Conservation (phyloP, 106 monocot species). For the Acanthochlamys bracteata region DNA sequence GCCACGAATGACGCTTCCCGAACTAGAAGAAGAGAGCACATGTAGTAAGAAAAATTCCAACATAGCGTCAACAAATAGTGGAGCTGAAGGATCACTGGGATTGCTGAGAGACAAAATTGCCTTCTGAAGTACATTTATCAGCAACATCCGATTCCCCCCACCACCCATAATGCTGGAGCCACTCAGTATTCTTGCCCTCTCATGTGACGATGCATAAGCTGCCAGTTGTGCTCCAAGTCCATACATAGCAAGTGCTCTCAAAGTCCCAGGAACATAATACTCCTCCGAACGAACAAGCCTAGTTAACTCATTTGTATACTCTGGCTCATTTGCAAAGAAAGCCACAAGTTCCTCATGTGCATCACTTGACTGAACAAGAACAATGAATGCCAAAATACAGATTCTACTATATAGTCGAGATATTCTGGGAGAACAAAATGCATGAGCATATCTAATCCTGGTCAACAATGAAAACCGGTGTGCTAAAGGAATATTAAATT, state of each 20-base stretch:
- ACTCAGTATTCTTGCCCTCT: slow-evolving; percentile 81
- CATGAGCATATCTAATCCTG: slow-evolving; percentile 92
- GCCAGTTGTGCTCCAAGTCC: slow-evolving; percentile 91
- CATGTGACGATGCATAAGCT: slow-evolving; percentile 95
- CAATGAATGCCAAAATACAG: slow-evolving; percentile 88
- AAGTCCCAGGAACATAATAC: slow-evolving; percentile 57
- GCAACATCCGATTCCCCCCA: slow-evolving; percentile 93
- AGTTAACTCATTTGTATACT: slow-evolving; percentile 89
- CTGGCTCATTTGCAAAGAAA: slow-evolving; percentile 98
- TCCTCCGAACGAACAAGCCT: slow-evolving; percentile 81
- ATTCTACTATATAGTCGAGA: slow-evolving; percentile 76
- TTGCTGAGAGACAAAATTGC: slow-evolving; percentile 67
- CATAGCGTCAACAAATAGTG: slow-evolving; percentile 90
- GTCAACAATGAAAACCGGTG: slow-evolving; percentile 90
- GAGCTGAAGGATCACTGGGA: slow-evolving; percentile 71
- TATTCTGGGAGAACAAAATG: slow-evolving; percentile 56
- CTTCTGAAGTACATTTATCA: slow-evolving; percentile 87
- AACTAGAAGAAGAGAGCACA: slow-evolving; percentile 92
- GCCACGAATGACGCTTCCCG: slow-evolving; percentile 73
- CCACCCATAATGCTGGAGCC: slow-evolving; percentile 88
- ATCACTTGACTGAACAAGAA: slow-evolving; percentile 90
- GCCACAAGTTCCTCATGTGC: slow-evolving; percentile 91
- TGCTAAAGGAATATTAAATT: slow-evolving; percentile 71
- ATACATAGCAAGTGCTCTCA: slow-evolving; percentile 89
- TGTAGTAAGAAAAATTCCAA: slow-evolving; percentile 91